These are phyloP conservation scores for Irpex rosettiformis DNA, from an alignment of 1,284 basidiomycete genomes.

Conservation along the genomic window DNA sequence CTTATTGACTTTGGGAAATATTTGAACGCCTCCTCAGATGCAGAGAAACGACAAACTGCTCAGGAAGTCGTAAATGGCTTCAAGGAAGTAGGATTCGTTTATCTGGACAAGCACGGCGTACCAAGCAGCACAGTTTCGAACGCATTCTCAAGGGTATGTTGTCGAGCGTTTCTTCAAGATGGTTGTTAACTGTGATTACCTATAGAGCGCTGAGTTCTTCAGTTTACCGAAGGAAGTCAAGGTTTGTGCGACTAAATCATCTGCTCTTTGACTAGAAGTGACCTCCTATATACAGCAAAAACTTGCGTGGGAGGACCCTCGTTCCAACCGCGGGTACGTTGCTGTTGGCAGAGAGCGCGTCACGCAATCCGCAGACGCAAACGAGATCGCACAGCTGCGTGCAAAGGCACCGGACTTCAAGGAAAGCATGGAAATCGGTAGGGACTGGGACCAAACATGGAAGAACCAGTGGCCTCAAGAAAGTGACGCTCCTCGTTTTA, in stretches of 20 bases:
- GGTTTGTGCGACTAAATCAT: constrained; percentile 29
- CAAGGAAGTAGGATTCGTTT: constrained; percentile 75
- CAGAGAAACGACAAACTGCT: constrained; percentile 62
- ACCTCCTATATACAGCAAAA: constrained; percentile 36
- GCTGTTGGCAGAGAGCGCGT: constrained; percentile 77
- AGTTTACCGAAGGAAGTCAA: constrained; percentile 60
- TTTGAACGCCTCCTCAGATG: constrained; percentile 41
- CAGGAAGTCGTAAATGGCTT: constrained; percentile 72
- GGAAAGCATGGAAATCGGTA: constrained; percentile 83
- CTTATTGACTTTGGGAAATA: constrained; percentile 76
- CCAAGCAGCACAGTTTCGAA: constrained; percentile 45
- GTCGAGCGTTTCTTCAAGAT: neutral
- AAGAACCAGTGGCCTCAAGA: constrained; percentile 80
- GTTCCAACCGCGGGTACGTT: constrained; percentile 82
- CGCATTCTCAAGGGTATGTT: constrained; percentile 58
- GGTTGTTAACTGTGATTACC: neutral
- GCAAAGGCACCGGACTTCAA: constrained; percentile 75
- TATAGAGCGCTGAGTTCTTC: constrained; percentile 74
- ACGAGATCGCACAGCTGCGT: constrained; percentile 74
- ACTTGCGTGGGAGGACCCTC: constrained; percentile 78
- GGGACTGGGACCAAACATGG: constrained; percentile 73
- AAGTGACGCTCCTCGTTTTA: constrained; percentile 60
- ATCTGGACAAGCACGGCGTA: constrained; percentile 69
- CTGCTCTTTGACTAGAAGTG: neutral
- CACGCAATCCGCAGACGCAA: constrained; percentile 65